phyloP scores from a whole-genome alignment of 495 filamentous ascomycete genomes.

The Rhypophila decipiens region DNA sequence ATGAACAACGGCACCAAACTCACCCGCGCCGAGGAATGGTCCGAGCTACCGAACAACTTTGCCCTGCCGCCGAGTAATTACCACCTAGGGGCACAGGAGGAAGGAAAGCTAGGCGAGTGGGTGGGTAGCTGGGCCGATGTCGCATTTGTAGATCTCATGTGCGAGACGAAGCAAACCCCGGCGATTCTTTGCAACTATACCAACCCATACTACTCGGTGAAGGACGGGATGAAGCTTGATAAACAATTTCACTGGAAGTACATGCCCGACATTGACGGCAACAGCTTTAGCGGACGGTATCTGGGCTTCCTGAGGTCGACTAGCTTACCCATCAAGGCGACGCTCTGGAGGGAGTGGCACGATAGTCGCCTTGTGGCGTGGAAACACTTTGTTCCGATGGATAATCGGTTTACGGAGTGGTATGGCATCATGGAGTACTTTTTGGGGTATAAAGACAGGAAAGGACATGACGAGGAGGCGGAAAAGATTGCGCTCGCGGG shows the following conservation, averaged over 20 bases:
- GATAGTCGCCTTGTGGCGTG: constrained; percentile 62
- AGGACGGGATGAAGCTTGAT: constrained; percentile 32
- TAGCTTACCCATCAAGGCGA: constrained; percentile 62
- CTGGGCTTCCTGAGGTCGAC: constrained; percentile 60
- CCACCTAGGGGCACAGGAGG: constrained; percentile 17
- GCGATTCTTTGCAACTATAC: constrained; percentile 42
- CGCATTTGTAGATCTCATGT: constrained; percentile 39
- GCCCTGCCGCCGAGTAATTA: constrained; percentile 34
- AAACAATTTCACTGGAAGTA: constrained; percentile 14
- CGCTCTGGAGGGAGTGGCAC: constrained; percentile 72
- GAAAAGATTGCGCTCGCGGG: constrained; percentile 55
- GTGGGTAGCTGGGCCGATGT: constrained; percentile 29
- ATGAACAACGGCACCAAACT: constrained; percentile 63
- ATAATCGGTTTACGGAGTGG: constrained; percentile 69
- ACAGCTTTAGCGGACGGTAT: constrained; percentile 67
- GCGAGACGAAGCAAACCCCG: constrained; percentile 24
- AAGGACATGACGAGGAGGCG: constrained; percentile 49
- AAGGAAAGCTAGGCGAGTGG: constrained; percentile 30
- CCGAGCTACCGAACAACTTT: constrained; percentile 24
- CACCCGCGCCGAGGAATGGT: constrained; percentile 24
- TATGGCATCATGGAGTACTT: constrained; percentile 79
- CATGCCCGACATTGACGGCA: constrained; percentile 66
- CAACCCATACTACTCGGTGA: constrained; percentile 35
- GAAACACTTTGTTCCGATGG: constrained; percentile 81
- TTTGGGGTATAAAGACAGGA: constrained; percentile 45